Evolutionary conservation across 2,329 filamentous ascomycete genomes (phyloP), one percentile per base, ranked within the genome.

Genomic region (Penicillium polonicum): DNA sequence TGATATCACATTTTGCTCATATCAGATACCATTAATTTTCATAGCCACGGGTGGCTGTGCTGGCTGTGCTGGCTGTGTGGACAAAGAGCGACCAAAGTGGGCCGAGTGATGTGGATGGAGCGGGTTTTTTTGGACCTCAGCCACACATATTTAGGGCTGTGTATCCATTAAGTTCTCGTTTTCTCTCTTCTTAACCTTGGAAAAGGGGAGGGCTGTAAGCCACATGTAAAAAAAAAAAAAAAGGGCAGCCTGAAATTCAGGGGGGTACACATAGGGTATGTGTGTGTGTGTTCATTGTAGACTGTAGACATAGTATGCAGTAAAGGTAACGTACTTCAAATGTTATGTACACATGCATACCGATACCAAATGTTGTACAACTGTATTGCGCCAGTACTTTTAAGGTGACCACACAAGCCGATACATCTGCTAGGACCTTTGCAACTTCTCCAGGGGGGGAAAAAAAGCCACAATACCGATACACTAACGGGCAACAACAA

Each of bases 221-320:
- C 52, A 55, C 46, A 39, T 33, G 8, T 35, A 36, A 23, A 21
- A 44, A 56, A 19, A 21, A 44, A n/a, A n/a, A 55, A 52, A 23
- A 46, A 36, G 41, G 33, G 42, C 9, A 48, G 55, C 55, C 55
- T 57, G 49, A 57, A 57, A 57, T 27, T 53, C 49, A 57, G 55
- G 55, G 55, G 55, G 55, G 49, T 58, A 36, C 13, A 46, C 23
- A 21, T 21, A n/a, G 36, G 35, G 33, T 35, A 35, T 35, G 15
- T 13, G 15, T 35, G 33, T 27, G 17, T 42, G 36, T 44, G 31
- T 25, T 49, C 35, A 55, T 45, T 21, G 29, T 44, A 52, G 13
- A 19, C 17, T 21, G 21, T 17, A 31, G 15, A 36, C 48, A 50
- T 27, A n/a, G 17, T 44, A 41, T 13, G 10, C n/a, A 21, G n/a